Conservation (phyloP, 148 eudicot species). For the Rhododendron kiyosumense region DNA sequence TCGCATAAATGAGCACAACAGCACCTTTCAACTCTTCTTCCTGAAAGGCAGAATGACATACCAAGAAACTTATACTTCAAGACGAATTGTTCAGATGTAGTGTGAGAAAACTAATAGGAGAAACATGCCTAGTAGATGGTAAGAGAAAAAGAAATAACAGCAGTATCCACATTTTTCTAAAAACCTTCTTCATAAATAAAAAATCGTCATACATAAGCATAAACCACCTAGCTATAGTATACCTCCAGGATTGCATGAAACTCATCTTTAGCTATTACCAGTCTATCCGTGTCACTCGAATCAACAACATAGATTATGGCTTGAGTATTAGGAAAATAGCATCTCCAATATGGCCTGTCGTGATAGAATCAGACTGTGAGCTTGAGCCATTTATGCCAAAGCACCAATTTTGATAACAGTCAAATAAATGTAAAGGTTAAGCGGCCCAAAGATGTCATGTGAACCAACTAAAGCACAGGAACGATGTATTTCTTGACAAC, state of each 20-base stretch:
- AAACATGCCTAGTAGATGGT: not conserved
- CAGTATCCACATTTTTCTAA: not conserved
- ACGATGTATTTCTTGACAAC: not conserved
- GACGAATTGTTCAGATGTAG: not conserved
- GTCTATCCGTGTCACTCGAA: conserved; percentile 96
- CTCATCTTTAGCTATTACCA: conserved; percentile 91
- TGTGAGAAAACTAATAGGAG: not conserved
- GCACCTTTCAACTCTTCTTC: conserved; percentile 98
- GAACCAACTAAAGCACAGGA: not conserved
- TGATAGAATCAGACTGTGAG: conserved; percentile 5
- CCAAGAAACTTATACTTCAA: not conserved
- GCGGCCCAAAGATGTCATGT: not conserved
- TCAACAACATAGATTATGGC: conserved; percentile 97
- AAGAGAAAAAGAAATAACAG: not conserved
- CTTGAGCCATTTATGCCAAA: conserved; percentile 5
- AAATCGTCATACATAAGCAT: not conserved
- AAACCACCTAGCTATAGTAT: not conserved
- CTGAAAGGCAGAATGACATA: conserved; percentile 32
- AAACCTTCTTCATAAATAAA: not conserved
- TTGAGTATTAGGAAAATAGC: conserved; percentile 98
- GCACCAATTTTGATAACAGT: not conserved
- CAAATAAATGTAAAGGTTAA: conserved; percentile 1
- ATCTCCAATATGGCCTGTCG: conserved; percentile 96
- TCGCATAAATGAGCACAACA: conserved; percentile 83
- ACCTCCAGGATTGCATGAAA: conserved; percentile 97